Evolutionary conservation across 2,329 filamentous ascomycete species (phyloP), one percentile per base, ranked within the genome.

Genomic region (Botrytis galanthina): DNA sequence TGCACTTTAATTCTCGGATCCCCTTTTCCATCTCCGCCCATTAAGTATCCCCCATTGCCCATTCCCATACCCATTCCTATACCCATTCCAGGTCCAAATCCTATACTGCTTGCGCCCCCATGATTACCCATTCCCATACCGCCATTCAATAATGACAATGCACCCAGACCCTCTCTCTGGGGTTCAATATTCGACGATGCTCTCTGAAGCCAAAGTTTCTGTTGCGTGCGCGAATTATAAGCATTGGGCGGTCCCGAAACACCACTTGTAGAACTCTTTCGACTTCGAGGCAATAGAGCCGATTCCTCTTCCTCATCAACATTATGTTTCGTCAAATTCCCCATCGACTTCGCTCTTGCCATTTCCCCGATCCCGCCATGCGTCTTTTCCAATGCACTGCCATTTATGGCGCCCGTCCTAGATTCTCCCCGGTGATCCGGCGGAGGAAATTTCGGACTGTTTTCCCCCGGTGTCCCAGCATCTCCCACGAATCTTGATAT

Each of bases 161-260:
- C 80, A 14, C 81, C 78, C 5, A 72, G 14, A 1, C 71, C 71
- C 20, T 81, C 82, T 69, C 79, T 84, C 75, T 82, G 77, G 0
- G 89, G 89, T 77, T 93, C 91, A 66, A 93, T 90, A 76, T 88
- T 89, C 5, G 91, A 93, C 79, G 90, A 92, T 44, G 91, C 91
- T 54, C 92, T 87, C 79, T 93, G 91, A 1, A 94, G 85, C 82
- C 93, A 91, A 22, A 94, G 84, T 78, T 94, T 94, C 80, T 93
- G 91, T 81, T 93, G 91, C 1, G 91, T 93, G 22, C 92, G 87
- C 71, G 90, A 92, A 62, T 73, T 73, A 44, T 70, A 70, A 18
- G 64, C 71, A 70, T 70, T 73, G 26, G 71, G 44, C 12, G 66
- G 80, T 1, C 78, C 76, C 6, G 78, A 78, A 39, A 78, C 75